A percentile compares a stretch with the other conserved stretches of the same genome.
Conservation (phyloP, 2,329 filamentous ascomycete species). For the Fusarium miscanthi region DNA sequence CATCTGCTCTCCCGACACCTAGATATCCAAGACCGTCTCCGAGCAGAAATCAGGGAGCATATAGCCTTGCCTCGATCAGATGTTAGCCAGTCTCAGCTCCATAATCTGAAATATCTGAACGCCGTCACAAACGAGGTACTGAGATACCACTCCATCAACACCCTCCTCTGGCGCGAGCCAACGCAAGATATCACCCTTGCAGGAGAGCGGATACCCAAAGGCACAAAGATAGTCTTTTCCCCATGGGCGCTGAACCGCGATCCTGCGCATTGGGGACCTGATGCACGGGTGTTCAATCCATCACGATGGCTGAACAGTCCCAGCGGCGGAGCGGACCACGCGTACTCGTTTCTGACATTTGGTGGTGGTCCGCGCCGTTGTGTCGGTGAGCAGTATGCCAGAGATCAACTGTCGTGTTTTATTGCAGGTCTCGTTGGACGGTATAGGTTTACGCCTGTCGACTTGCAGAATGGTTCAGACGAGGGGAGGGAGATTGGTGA, state of each 20-base stretch:
- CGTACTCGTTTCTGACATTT: not conserved
- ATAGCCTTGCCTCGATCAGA: not conserved
- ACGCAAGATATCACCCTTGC: not conserved
- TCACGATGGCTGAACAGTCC: not conserved
- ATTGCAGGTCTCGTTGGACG: not conserved
- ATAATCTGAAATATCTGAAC: not conserved
- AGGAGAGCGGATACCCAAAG: not conserved
- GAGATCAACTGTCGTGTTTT: not conserved
- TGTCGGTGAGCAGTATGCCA: not conserved
- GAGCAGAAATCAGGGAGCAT: not conserved
- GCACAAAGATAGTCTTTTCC: not conserved
- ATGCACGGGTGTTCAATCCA: not conserved
- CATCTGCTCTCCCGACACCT: not conserved
- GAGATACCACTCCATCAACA: not conserved
- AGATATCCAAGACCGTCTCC: not conserved
- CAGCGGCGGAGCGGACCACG: not conserved
- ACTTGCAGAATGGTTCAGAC: not conserved
- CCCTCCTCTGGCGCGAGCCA: not conserved
- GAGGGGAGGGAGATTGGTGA: not conserved
- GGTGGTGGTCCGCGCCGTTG: not conserved
- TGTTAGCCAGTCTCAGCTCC: not conserved
- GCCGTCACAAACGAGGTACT: fast-evolving
- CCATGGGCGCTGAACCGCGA: not conserved
- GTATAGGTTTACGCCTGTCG: not conserved
- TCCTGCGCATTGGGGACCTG: not conserved